These are phyloP conservation scores for Lactifluus hygrophoroides DNA, from an alignment of 768 basidiomycete genomes.

Conservation along the genomic window DNA sequence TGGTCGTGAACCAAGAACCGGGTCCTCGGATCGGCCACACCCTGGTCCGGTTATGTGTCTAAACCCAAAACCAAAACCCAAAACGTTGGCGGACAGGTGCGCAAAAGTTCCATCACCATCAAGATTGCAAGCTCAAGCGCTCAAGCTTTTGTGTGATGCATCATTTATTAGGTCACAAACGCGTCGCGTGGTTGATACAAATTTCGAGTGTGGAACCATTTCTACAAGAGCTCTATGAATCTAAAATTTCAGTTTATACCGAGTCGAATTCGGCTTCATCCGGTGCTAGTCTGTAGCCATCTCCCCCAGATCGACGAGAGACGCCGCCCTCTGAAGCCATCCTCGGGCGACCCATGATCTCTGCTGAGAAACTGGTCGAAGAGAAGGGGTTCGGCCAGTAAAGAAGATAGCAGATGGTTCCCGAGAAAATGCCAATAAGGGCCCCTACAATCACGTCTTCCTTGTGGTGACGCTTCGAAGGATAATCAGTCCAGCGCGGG, in stretches of 20 bases:
- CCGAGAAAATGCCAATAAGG: constrained; percentile 45
- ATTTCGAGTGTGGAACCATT: no score
- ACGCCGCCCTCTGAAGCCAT: constrained; percentile 31
- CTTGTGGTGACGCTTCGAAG: constrained; percentile 50
- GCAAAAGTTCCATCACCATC: background rate
- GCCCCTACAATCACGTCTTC: constrained; percentile 62
- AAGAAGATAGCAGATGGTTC: constrained; percentile 43
- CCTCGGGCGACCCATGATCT: constrained; percentile 33
- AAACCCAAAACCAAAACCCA: constrained; percentile 28
- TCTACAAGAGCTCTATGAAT: background rate
- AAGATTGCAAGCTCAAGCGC: no score
- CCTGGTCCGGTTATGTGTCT: constrained; percentile 34
- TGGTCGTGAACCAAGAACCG: background rate
- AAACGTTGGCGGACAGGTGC: background rate
- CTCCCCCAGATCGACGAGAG: constrained; percentile 20
- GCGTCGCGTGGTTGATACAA: no score
- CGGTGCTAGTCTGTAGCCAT: constrained; percentile 38
- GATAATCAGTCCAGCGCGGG: constrained; percentile 1
- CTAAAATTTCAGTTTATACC: background rate
- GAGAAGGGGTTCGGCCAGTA: constrained; percentile 62
- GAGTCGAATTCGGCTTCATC: background rate
- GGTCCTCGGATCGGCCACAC: constrained; percentile 29
- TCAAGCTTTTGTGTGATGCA: no score
- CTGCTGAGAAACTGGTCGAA: constrained; percentile 28
- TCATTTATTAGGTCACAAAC: no score